phyloP scores from a whole-genome alignment of 371 early-diverging fungal species.

The Apophysomyces sp. region DNA sequence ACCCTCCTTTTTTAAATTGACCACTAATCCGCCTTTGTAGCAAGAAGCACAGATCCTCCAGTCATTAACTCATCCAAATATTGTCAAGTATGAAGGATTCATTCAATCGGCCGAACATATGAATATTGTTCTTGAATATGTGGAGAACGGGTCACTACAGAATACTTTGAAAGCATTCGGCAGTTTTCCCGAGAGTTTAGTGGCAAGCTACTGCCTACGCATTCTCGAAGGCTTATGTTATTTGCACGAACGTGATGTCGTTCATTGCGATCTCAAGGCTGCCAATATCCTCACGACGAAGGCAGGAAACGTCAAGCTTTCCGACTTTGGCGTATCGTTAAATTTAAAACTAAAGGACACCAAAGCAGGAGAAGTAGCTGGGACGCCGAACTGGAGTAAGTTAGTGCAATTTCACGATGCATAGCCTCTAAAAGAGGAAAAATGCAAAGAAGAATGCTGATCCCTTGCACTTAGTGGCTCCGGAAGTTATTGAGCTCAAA shows the following conservation, averaged over 20 bases:
- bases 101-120: conserved; percentile 66
- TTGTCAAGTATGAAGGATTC: conserved; percentile 85
- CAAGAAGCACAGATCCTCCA: conserved; percentile 72
- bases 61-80: conserved; percentile 73
- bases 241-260: conserved; percentile 82
- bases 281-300: conserved; percentile 93
- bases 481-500: conserved; percentile 85
- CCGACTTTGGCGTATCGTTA: conserved; percentile 90
- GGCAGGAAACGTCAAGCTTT: conserved; percentile 85
- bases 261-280: conserved; percentile 95
- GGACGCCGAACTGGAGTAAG: conserved; percentile 95
- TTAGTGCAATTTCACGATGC: not conserved
- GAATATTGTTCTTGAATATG: conserved; percentile 87
- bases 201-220: conserved; percentile 81
- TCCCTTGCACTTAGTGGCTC: conserved; percentile 69
- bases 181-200: conserved; percentile 84
- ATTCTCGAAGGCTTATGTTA: conserved; percentile 86
- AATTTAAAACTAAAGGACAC: conserved; percentile 64
- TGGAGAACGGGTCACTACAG: conserved; percentile 91
- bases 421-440: not conserved
- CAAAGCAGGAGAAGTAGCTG: conserved; percentile 67
- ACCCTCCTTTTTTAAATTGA: not conserved
- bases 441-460: not conserved
- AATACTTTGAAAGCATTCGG: conserved; percentile 87
- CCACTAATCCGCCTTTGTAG: conserved; percentile 33